Conservation (phyloP, 1,284 basidiomycete species). For the Ustilago trichophora region DNA sequence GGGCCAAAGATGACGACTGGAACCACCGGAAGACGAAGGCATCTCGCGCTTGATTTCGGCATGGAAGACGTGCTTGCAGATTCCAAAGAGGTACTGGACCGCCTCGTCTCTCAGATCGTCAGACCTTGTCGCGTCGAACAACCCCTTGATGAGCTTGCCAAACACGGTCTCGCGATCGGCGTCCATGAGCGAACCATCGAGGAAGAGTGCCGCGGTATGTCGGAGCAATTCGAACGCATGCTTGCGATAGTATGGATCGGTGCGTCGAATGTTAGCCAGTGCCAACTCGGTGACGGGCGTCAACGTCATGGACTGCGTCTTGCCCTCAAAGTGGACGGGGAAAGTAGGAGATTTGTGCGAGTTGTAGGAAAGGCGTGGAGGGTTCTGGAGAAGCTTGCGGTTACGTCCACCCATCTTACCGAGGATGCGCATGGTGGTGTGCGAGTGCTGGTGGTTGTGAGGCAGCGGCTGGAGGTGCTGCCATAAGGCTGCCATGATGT, state of each 20-base stretch:
- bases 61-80: slow-evolving; percentile 76
- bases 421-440: slow-evolving; percentile 93
- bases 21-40: slow-evolving; percentile 68
- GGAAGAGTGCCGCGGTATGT: slow-evolving; percentile 76
- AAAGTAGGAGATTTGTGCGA: slow-evolving; percentile 41
- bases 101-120: slow-evolving; percentile 78
- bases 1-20: slow-evolving; percentile 72
- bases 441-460: slow-evolving; percentile 87
- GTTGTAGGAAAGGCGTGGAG: slow-evolving; percentile 78
- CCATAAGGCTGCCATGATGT: slow-evolving; percentile 85
- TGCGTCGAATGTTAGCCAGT: slow-evolving; percentile 74
- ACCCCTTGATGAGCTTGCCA: slow-evolving; percentile 73
- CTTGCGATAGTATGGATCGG: slow-evolving; percentile 74
- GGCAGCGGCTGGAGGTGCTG: slow-evolving; percentile 82
- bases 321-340: slow-evolving; percentile 46
- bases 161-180: slow-evolving; percentile 81
- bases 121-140: slow-evolving; percentile 80
- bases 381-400: slow-evolving; percentile 79
- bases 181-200: slow-evolving; percentile 72
- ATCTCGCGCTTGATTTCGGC: slow-evolving; percentile 67
- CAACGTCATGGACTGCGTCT: slow-evolving; percentile 75
- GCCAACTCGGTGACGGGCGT: slow-evolving; percentile 79
- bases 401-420: slow-evolving; percentile 97
- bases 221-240: slow-evolving; percentile 84
- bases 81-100: slow-evolving; percentile 74